phyloP scores from a whole-genome alignment of 2,329 filamentous ascomycete species.

The Monosporascus sp. region DNA sequence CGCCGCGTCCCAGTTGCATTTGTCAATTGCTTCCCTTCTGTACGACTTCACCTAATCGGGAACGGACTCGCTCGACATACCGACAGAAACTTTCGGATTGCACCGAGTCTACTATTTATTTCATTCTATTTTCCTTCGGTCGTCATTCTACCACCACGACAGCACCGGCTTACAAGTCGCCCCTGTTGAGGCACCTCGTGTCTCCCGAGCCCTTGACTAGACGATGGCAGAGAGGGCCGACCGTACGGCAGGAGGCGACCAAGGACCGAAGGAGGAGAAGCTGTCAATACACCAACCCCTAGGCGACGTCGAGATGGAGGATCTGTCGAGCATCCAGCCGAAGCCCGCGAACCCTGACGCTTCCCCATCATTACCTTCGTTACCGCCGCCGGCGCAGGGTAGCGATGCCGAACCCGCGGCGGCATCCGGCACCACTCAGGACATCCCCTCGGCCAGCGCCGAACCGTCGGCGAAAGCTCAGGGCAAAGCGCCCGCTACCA shows the following conservation, averaged over 20 bases:
- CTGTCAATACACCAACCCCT: slow-evolving; percentile 17
- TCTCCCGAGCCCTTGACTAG: not conserved
- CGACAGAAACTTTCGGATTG: not conserved
- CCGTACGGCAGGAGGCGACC: slow-evolving; percentile 17
- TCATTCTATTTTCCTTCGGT: not conserved
- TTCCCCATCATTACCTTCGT: slow-evolving; percentile 3
- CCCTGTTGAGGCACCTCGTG: not conserved
- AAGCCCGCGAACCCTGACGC: slow-evolving; percentile 15
- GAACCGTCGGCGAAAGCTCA: slow-evolving; percentile 24
- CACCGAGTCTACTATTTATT: not conserved
- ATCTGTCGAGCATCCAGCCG: slow-evolving; percentile 18
- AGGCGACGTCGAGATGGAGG: slow-evolving; percentile 25
- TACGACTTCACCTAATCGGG: not conserved
- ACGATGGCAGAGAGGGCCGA: slow-evolving; percentile 19
- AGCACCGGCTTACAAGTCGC: not conserved
- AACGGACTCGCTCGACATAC: not conserved
- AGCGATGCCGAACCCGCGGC: slow-evolving; percentile 13
- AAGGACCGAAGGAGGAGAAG: slow-evolving; percentile 16
- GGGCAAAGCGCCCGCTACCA: slow-evolving; percentile 20
- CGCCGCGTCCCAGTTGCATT: not conserved
- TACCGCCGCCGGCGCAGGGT: slow-evolving; percentile 5
- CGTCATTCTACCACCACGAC: not conserved
- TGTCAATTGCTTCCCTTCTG: not conserved
- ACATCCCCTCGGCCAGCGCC: slow-evolving; percentile 5
- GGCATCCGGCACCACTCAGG: slow-evolving; percentile 17